Conservation (phyloP, 805 yeast species). For the Maudiozyma pseudohumilis region DNA sequence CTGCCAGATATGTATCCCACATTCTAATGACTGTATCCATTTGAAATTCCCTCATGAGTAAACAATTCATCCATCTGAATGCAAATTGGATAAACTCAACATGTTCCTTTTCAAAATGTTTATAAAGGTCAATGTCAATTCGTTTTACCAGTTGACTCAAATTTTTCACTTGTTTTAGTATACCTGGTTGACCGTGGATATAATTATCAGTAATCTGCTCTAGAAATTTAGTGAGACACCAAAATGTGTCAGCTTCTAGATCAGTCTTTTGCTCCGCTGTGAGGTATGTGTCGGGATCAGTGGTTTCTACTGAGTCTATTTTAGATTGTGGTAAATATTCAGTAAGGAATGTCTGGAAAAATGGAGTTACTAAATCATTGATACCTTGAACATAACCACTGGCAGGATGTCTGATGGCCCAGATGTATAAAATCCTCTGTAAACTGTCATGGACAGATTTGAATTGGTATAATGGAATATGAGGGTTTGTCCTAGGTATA, state of each 20-base stretch:
- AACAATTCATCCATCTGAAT: constrained; percentile 97
- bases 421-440: constrained; percentile 72
- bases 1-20: constrained; percentile 94
- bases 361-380: constrained; percentile 88
- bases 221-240: constrained; percentile 86
- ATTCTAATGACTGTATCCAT: constrained; percentile 73
- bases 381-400: constrained; percentile 97
- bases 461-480: constrained; percentile 58
- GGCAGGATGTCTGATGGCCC: constrained; percentile 97
- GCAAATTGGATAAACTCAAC: constrained; percentile 94
- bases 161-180: constrained; percentile 79
- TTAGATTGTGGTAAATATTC: constrained; percentile 43
- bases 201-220: constrained; percentile 96
- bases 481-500: constrained; percentile 89
- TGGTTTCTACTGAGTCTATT: constrained; percentile 40
- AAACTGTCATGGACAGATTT: constrained; percentile 67
- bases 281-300: constrained; percentile 50
- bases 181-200: constrained; percentile 97
- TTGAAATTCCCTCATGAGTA: constrained; percentile 85
- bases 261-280: constrained; percentile 51
- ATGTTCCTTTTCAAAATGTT: constrained; percentile 69
- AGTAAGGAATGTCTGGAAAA: constrained; percentile 73
- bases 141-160: constrained; percentile 66
- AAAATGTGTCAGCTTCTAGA: constrained; percentile 91
- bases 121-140: constrained; percentile 63